Base-by-base conservation (phyloP, 176 grass and related monocot genomes). In the Oryza coarctata region DNA sequence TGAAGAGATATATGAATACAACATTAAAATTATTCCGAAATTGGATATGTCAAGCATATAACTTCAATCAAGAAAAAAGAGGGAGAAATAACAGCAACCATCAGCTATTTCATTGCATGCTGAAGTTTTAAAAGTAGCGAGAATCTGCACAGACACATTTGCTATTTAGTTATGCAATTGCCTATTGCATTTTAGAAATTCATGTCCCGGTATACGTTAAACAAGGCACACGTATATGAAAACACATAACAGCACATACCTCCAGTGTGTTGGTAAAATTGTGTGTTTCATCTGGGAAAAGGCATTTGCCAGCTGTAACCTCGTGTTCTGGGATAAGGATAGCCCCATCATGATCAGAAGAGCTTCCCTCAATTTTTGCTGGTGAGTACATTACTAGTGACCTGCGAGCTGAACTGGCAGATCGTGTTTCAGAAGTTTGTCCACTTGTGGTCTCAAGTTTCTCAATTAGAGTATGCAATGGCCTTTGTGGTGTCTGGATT, bases 381-480 rank as follows among this genome's bases (percentile, higher is more conserved):
- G 86, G 85, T 72, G 88, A 83, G 22, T 85, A 87, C 70, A 94
- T 90, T 36, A 78, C 82, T 28, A 95, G 77, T 80, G 89, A 92
- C 65, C 91, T 92, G 50, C 97, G 93, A 35, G 87, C 97, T 80
- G 93, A 95, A 61, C 76, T 96, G 25, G 83, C 77, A 68, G 90
- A 80, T 68, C 83, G 79, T 72, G 78, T 22, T 89, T 99, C 93
- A 94, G 69, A 32, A 77, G 68, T 31, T 3, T 85, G 79, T 81
- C 89, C 86, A 68, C 63, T 72, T 45, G 87, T 83, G 44, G 22
- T 66, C 73, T 71, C 33, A 11, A 43, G 71, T 66, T 99, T 99
- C 17, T 85, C 80, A 71, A 82, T 75, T 34, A 77, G 80, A 83
- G 91, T 90, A 7, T 83, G 93, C 80, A 90, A 65, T 78, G 85